phyloP scores from a whole-genome alignment of 192 early-diverging fungal species.

The Thamnidium elegans region DNA sequence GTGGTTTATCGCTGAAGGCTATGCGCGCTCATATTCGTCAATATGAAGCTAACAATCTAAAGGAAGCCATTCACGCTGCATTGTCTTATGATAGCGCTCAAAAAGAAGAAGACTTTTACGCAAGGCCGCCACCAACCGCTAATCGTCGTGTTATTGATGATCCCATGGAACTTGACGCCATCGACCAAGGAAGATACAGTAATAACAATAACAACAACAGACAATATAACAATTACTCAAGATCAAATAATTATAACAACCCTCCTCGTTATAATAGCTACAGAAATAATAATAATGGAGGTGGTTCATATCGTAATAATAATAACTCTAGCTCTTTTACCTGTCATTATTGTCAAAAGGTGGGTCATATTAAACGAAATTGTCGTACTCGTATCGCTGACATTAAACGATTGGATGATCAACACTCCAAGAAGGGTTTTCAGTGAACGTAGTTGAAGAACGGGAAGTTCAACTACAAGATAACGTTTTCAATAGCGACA shows the following conservation, averaged over 20 bases:
- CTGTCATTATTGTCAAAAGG: constrained; percentile 7
- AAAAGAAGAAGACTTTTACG: neutral
- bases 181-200: neutral
- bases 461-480: neutral
- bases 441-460: constrained; percentile 1
- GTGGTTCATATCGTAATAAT: neutral
- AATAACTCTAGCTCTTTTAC: neutral
- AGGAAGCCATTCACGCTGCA: neutral
- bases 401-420: constrained; percentile 2
- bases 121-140: neutral
- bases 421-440: constrained; percentile 11
- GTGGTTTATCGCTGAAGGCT: neutral
- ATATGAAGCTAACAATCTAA: neutral
- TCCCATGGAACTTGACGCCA: neutral
- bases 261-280: neutral
- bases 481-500: neutral
- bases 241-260: neutral
- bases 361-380: constrained; percentile 1
- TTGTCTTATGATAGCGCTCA: neutral
- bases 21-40: constrained; percentile 2
- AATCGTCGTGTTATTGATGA: neutral
- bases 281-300: neutral
- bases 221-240: neutral
- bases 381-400: neutral
- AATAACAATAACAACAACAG: neutral